phyloP scores from a whole-genome alignment of 2,329 filamentous ascomycete species.

The Colletotrichum truncatum region DNA sequence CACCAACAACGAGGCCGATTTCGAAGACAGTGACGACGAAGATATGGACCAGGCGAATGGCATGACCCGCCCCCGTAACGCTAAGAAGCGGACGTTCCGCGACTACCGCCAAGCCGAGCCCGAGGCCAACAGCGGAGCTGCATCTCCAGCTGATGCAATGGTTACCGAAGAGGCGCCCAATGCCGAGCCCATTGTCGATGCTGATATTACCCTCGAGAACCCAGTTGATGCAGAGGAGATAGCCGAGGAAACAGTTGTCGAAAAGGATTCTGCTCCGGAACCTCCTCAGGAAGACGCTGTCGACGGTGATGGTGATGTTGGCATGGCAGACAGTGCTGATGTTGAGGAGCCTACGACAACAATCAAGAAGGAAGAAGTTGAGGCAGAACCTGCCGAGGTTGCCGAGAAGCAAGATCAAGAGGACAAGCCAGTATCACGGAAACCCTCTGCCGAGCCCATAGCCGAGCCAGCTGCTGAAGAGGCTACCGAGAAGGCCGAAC shows the following conservation, averaged over 20 bases:
- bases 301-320: conserved; percentile 60
- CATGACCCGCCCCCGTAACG: conserved; percentile 61
- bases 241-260: conserved; percentile 4
- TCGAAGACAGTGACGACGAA: conserved; percentile 90
- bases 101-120: conserved; percentile 57
- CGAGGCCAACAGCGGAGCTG: conserved; percentile 47
- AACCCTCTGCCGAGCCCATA: conserved; percentile 1
- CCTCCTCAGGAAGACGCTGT: conserved; percentile 40
- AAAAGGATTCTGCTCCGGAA: conserved; percentile 21
- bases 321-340: conserved; percentile 54
- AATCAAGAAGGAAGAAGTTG: conserved; percentile 51
- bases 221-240: conserved; percentile 38
- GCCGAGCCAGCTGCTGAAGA: conserved; percentile 30
- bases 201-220: conserved; percentile 41
- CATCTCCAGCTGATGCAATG: conserved; percentile 46
- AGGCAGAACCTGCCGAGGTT: conserved; percentile 42
- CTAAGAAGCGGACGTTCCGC: conserved; percentile 59
- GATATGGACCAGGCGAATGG: conserved; percentile 80
- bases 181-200: conserved; percentile 34
- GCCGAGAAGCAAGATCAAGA: conserved; percentile 34
- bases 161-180: conserved; percentile 40
- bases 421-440: conserved; percentile 33
- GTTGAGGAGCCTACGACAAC: conserved; percentile 39
- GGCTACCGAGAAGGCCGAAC: conserved; percentile 31
- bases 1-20: conserved; percentile 79